A percentile compares a stretch with the other conserved stretches of the same genome.
phyloP scores from a whole-genome alignment of 2,329 filamentous ascomycete genomes.

The Triangularia setosa region DNA sequence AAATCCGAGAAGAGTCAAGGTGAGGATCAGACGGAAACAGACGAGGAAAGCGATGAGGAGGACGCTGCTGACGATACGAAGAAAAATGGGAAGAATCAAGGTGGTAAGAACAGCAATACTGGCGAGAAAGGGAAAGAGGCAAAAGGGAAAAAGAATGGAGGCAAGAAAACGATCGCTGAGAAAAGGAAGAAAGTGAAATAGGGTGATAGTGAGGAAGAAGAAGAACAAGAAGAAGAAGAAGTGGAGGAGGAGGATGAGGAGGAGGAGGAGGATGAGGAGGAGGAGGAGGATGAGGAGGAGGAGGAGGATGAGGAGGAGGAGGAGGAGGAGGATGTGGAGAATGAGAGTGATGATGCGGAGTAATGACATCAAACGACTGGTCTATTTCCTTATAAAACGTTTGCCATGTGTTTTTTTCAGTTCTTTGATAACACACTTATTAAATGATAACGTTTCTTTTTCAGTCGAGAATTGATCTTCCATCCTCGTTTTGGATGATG shows the following conservation, averaged over 20 bases:
- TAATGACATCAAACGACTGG: too few species aligned
- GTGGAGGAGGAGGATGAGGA: background rate
- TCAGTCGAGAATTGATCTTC: too few species aligned
- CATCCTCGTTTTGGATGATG: too few species aligned
- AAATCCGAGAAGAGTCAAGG: background rate
- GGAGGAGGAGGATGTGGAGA: too few species aligned
- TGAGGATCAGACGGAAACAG: background rate
- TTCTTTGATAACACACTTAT: too few species aligned
- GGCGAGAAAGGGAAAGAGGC: background rate
- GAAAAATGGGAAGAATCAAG: background rate
- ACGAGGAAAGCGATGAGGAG: background rate
- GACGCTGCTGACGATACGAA: background rate
- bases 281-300: background rate
- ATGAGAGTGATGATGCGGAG: too few species aligned
- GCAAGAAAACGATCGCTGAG: background rate
- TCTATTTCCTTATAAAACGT: too few species aligned
- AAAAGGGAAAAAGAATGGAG: background rate
- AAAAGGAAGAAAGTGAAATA: background rate
- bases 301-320: too few species aligned
- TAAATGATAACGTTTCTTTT: too few species aligned
- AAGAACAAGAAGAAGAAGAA: background rate
- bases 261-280: background rate
- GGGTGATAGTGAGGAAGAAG: background rate
- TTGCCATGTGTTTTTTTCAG: too few species aligned
- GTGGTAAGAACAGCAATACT: background rate